Conservation (phyloP, 306 rosid species). For the Fagus sylvatica region DNA sequence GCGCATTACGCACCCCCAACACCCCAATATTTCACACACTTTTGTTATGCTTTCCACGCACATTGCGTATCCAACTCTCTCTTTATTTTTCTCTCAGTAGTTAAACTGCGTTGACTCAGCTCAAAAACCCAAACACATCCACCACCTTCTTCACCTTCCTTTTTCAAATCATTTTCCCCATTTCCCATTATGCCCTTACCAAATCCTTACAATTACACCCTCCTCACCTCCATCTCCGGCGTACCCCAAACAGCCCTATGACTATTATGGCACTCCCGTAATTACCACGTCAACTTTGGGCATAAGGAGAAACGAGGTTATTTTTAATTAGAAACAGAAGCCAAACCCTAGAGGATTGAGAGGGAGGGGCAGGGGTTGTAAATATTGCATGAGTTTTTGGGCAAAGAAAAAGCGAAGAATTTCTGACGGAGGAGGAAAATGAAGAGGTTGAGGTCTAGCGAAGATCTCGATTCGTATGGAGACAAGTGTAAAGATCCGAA, state of each 20-base stretch:
- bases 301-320: background rate
- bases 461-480: slow-evolving; percentile 73
- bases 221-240: slow-evolving; percentile 18
- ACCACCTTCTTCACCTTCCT: background rate
- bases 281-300: background rate
- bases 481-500: slow-evolving; percentile 55
- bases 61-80: slow-evolving; percentile 62
- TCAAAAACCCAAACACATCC: background rate
- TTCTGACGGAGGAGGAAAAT: slow-evolving; percentile 16
- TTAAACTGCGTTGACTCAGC: slow-evolving; percentile 71
- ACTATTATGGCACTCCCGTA: background rate
- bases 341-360: too few species aligned
- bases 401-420: background rate
- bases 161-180: too few species aligned
- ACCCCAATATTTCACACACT: background rate
- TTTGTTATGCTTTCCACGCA: slow-evolving; percentile 33
- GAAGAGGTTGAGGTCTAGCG: slow-evolving; percentile 94
- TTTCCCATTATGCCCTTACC: slow-evolving; percentile 21
- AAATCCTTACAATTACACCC: background rate
- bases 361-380: background rate
- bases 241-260: background rate
- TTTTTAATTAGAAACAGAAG: too few species aligned
- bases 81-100: slow-evolving; percentile 26
- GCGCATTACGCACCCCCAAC: slow-evolving; percentile 28
- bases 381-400: background rate